Base-by-base conservation (phyloP, 2,329 filamentous ascomycete species). In the Sporothrix pseudoabietina region DNA sequence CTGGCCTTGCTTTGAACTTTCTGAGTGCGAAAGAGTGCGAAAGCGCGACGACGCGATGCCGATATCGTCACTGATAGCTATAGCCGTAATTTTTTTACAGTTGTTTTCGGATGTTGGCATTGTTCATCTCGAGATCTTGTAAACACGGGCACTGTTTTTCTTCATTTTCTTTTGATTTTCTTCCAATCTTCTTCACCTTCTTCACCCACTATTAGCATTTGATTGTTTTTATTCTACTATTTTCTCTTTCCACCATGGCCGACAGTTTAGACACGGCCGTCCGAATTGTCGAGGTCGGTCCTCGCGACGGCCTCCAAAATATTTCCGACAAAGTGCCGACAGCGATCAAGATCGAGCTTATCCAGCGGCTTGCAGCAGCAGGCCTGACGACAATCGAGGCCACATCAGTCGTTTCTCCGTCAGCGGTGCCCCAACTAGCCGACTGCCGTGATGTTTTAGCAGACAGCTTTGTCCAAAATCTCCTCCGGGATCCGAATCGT, bases 371-470 rank as follows among this genome's bases (percentile, higher is more conserved):
- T 74, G 88, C 90, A 44, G 83, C 83, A 75, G 91, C 92, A 0
- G 93, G 93, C 0, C 80, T 96, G 59, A 83, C 84, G 6, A 90
- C 90, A 3, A 95, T 97, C 75, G 93, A 97, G 81, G 90, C 92
- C 26, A 93, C 93, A 0, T 92, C 91, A 0, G 94, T 96, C 78
- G 93, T 97, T 12, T 88, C 91, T 63, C 92, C 93, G 1, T 94
- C 92, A 87, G 94, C 92, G 88, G 90, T 94, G 68, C 93, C 94
- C 3, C 93, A 93, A 91, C 94, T 95, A 92, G 90, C 90, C 76
- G 91, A 92, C 78, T 94, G 92, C 1, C 87, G 88, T 78, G 86
- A 92, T 54, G 92, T 96, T 65, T 87, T 96, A 73, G 83, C 91
- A 75, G 47, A 52, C 86, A 87, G 1, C 86, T 94, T 69, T 91